Evolutionary conservation across 345 rosid species (phyloP).

Genomic region (Salix exigua): DNA sequence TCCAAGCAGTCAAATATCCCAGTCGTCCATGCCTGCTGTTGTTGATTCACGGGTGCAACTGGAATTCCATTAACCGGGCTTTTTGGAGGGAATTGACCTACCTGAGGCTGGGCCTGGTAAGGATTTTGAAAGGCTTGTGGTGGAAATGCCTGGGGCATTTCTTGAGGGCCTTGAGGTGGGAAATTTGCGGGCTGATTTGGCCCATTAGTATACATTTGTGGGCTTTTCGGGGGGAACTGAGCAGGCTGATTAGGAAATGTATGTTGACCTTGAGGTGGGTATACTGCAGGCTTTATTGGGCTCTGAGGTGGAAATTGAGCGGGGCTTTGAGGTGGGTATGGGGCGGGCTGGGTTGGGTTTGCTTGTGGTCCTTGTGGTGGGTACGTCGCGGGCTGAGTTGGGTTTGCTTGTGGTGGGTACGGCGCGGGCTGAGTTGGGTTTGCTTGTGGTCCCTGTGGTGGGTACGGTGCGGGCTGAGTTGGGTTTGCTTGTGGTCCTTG

Average conservation of each 20-base stretch:
- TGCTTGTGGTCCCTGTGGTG: not conserved
- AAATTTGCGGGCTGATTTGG: constrained; percentile 2
- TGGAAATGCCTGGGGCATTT: not conserved
- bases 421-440: not conserved
- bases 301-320: not conserved
- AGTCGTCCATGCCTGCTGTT: constrained; percentile 39
- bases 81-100: not conserved
- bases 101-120: constrained; percentile 10
- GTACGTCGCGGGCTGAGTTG: not conserved
- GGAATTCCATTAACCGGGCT: constrained; percentile 22
- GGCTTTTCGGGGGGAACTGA: not conserved
- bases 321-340: not conserved
- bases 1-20: constrained; percentile 65
- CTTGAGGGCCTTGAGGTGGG: not conserved
- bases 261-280: not conserved
- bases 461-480: not conserved
- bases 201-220: not conserved
- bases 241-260: not conserved
- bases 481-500: not conserved
- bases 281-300: not conserved
- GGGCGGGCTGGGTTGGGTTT: not conserved
- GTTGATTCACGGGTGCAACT: not conserved
- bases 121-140: constrained; percentile 10
- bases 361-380: not conserved
- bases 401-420: not conserved